A percentile compares a stretch with the other conserved stretches of the same genome.
Evolutionary conservation across 495 filamentous ascomycete genomes (phyloP).

Genomic region (Platismatia glauca): DNA sequence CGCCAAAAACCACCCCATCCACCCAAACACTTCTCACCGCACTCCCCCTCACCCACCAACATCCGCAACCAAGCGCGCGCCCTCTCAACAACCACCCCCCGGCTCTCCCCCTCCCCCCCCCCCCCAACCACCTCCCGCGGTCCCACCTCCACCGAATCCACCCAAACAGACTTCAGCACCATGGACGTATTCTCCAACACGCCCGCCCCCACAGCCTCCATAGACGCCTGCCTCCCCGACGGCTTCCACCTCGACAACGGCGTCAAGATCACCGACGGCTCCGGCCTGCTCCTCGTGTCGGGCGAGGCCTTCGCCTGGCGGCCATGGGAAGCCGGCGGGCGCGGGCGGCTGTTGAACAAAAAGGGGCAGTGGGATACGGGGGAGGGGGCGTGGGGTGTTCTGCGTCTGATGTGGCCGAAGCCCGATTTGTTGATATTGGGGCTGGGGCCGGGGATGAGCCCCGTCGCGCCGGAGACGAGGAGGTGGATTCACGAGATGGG

Average conservation of each 20-base stretch:
- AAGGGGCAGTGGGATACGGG: constrained; percentile 76
- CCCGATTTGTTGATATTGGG: constrained; percentile 88
- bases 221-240: constrained; percentile 69
- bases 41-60: neutral
- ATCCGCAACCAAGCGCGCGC: neutral
- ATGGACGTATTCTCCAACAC: constrained; percentile 74
- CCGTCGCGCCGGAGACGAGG: constrained; percentile 66
- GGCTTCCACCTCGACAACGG: constrained; percentile 81
- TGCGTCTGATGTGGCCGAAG: constrained; percentile 78
- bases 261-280: constrained; percentile 52
- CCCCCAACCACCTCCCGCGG: constrained; percentile 45
- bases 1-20: neutral
- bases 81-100: constrained; percentile 6
- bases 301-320: constrained; percentile 85
- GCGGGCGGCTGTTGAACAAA: constrained; percentile 51
- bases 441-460: constrained; percentile 62
- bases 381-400: constrained; percentile 56
- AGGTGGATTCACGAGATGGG: constrained; percentile 65
- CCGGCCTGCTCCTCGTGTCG: constrained; percentile 63
- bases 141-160: constrained; percentile 49
- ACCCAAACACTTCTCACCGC: neutral
- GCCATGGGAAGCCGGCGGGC: constrained; percentile 45
- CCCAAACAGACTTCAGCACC: constrained; percentile 62
- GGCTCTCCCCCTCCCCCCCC: constrained; percentile 4
- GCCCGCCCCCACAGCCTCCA: constrained; percentile 64